Evolutionary conservation across 2,329 filamentous ascomycete species (phyloP).

Genomic region (Macrophomina pseudophaseolina): DNA sequence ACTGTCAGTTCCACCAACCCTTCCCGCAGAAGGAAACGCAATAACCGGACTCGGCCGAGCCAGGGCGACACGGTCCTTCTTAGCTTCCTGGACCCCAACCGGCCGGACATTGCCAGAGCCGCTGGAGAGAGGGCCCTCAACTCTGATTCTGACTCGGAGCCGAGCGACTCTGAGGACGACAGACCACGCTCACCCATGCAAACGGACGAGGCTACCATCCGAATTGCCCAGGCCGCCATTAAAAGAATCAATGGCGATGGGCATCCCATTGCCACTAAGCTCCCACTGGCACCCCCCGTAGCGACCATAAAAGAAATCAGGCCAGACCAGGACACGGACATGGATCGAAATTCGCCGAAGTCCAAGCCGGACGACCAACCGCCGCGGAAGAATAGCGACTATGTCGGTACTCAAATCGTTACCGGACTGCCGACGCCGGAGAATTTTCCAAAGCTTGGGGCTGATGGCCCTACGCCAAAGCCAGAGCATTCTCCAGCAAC

Average conservation of each 20-base stretch:
- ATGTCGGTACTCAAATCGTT: neutral
- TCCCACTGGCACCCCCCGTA: slow-evolving; percentile 16
- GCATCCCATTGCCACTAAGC: slow-evolving; percentile 8
- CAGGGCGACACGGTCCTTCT: slow-evolving; percentile 71
- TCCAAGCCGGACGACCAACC: neutral
- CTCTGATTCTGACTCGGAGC: slow-evolving; percentile 50
- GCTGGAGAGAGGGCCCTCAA: slow-evolving; percentile 61
- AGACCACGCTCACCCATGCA: slow-evolving; percentile 9
- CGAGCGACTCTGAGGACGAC: slow-evolving; percentile 51
- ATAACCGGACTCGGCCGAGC: slow-evolving; percentile 62
- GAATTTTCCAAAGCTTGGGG: slow-evolving; percentile 9
- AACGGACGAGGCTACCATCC: neutral
- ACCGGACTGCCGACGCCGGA: slow-evolving; percentile 18
- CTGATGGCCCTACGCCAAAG: neutral
- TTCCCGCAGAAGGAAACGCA: slow-evolving; percentile 49
- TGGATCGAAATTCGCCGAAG: slow-evolving; percentile 19
- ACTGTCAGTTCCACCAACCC: slow-evolving; percentile 50
- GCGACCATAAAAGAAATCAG: slow-evolving; percentile 10
- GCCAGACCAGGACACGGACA: slow-evolving; percentile 19
- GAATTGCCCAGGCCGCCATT: slow-evolving; percentile 8
- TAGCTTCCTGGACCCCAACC: slow-evolving; percentile 65
- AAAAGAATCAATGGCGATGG: slow-evolving; percentile 5
- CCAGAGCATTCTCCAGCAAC: slow-evolving; percentile 34
- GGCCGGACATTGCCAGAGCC: slow-evolving; percentile 66
- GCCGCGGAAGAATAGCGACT: neutral